Evolutionary conservation across 768 basidiomycete genomes (phyloP).

Genomic region (Termitomyces sp.): DNA sequence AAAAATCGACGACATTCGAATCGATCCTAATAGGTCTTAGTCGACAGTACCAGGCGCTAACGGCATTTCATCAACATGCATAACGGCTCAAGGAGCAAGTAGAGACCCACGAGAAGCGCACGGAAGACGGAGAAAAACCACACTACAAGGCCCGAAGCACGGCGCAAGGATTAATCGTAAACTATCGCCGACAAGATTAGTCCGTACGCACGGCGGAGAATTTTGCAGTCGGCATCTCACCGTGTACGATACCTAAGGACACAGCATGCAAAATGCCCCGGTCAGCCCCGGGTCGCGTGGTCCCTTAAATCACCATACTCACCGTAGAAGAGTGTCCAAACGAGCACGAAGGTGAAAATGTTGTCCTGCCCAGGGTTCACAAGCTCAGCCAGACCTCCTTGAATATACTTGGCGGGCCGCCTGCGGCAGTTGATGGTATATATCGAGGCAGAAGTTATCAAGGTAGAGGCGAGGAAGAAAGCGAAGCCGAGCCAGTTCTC

Average conservation of each 20-base stretch:
- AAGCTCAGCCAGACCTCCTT: constrained; percentile 63
- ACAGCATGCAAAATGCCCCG: neutral
- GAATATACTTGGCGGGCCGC: constrained; percentile 56
- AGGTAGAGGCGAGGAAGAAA: constrained; percentile 65
- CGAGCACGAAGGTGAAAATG: constrained; percentile 83
- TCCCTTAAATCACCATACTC: constrained; percentile 22
- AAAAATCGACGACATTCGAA: neutral
- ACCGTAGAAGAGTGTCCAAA: constrained; percentile 96
- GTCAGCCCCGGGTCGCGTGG: neutral
- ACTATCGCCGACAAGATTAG: constrained; percentile 15
- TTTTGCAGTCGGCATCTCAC: constrained; percentile 25
- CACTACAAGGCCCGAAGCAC: neutral
- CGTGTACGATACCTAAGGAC: constrained; percentile 44
- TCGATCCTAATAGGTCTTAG: neutral
- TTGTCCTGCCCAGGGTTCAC: constrained; percentile 89
- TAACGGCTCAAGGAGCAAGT: neutral
- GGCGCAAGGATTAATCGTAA: constrained; percentile 16
- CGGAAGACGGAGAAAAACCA: neutral
- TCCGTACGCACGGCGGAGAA: neutral
- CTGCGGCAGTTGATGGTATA: constrained; percentile 70
- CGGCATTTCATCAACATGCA: neutral
- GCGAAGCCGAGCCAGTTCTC: constrained; percentile 82
- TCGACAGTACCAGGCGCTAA: neutral
- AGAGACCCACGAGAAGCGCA: constrained; percentile 1
- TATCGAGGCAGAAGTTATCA: constrained; percentile 64